Evolutionary conservation across 352 stramenopile species (phyloP).

Genomic region (Halophytophthora batemanensis): DNA sequence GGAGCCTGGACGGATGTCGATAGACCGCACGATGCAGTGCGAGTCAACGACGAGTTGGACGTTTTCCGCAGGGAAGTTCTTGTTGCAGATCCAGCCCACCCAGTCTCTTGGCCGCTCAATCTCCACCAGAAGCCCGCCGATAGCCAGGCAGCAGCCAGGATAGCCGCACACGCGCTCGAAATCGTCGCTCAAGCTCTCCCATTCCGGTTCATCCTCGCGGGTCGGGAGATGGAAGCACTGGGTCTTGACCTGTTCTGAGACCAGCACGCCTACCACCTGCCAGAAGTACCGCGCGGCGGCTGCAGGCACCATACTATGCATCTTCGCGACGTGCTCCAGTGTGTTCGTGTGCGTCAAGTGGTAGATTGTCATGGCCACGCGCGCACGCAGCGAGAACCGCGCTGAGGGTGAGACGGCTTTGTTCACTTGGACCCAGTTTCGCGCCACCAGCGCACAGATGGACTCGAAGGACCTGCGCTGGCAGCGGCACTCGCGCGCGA

Average conservation of each 20-base stretch:
- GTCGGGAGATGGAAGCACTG: constrained; percentile 15
- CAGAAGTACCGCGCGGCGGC: constrained; percentile 14
- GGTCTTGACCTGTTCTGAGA: constrained; percentile 14
- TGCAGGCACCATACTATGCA: constrained; percentile 5
- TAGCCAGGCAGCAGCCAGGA: constrained; percentile 18
- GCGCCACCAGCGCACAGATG: constrained; percentile 8
- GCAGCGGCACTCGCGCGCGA: constrained; percentile 9
- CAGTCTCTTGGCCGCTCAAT: constrained; percentile 14
- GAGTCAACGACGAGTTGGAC: constrained; percentile 24
- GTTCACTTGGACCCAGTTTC: constrained; percentile 5
- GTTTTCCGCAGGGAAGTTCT: constrained; percentile 20
- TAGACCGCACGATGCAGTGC: constrained; percentile 16
- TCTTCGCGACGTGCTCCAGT: constrained; percentile 3
- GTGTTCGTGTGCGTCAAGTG: constrained; percentile 12
- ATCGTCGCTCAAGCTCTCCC: constrained; percentile 10
- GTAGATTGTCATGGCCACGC: constrained; percentile 12
- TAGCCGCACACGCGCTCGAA: constrained; percentile 20
- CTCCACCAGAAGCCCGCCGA: constrained; percentile 20
- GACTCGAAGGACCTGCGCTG: constrained; percentile 14
- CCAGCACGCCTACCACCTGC: constrained; percentile 17
- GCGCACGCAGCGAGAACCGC: constrained; percentile 5
- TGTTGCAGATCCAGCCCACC: constrained; percentile 21
- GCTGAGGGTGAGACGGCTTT: not conserved
- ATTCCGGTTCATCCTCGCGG: constrained; percentile 5
- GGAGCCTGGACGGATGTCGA: constrained; percentile 18